These are phyloP conservation scores for Zelonia costaricensis DNA, from an alignment of 208 protist species.

Conservation along the genomic window DNA sequence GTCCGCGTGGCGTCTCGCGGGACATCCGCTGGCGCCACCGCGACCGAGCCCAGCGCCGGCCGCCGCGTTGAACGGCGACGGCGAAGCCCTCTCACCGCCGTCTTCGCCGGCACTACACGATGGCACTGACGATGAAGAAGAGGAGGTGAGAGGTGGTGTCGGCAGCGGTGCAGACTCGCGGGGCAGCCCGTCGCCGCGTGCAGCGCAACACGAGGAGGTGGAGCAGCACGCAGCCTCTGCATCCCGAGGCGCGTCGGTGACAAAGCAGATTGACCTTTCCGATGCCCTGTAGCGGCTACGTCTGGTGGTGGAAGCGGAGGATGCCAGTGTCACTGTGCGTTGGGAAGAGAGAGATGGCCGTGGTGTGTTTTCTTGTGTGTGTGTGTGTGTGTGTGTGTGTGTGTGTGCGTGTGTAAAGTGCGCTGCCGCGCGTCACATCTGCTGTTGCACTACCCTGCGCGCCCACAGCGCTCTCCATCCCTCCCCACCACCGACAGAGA, in stretches of 20 bases:
- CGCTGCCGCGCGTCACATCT: no score
- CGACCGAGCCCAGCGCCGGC: no score
- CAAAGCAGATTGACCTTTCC: conserved; percentile 20
- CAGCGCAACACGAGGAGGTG: background rate
- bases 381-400: background rate
- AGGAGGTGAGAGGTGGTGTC: no score
- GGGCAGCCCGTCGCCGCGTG: background rate
- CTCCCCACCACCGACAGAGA: no score
- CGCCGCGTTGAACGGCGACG: no score
- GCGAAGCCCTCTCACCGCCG: background rate
- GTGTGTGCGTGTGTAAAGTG: background rate
- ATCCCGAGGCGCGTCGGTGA: background rate
- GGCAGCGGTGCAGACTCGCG: background rate
- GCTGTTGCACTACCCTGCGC: no score
- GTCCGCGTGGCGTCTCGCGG: no score
- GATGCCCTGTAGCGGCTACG: background rate
- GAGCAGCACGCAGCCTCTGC: no score
- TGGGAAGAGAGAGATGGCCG: no score
- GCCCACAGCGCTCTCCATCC: no score
- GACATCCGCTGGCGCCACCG: no score
- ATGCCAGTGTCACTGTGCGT: background rate
- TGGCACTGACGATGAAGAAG: no score
- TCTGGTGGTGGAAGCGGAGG: background rate
- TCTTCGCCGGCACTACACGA: background rate
- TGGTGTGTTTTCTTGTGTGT: background rate